Conservation (phyloP, 192 early-diverging fungal species). For the Backusella circina region DNA sequence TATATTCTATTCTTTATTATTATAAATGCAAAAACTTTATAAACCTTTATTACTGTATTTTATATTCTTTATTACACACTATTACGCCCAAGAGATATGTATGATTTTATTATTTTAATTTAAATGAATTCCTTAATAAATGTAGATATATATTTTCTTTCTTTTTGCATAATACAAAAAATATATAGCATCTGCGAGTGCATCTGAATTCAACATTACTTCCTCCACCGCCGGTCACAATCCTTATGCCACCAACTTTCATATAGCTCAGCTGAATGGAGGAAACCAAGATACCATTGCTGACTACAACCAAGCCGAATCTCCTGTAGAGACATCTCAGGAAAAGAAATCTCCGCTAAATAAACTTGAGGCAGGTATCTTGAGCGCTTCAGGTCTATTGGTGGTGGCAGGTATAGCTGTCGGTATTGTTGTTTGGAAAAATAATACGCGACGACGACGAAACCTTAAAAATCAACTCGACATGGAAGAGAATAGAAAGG, state of each 20-base stretch:
- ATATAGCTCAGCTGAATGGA: not conserved
- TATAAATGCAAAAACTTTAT: not conserved
- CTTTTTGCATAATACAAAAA: not conserved
- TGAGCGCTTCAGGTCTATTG: not conserved
- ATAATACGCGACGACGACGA: not conserved
- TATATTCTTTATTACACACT: not conserved
- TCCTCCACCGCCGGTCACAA: not conserved
- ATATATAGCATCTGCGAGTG: not conserved
- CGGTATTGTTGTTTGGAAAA: conserved; percentile 1
- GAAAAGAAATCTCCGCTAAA: not conserved
- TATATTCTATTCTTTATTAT: not conserved
- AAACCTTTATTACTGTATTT: conserved; percentile 4
- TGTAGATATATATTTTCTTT: not conserved
- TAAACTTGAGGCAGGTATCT: conserved; percentile 1
- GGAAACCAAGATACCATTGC: not conserved
- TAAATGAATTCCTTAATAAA: not conserved
- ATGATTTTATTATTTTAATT: not conserved
- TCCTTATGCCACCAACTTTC: too few species aligned
- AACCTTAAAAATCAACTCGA: not conserved
- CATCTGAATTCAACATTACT: not conserved
- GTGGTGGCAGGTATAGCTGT: conserved; percentile 6
- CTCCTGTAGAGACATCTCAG: not conserved
- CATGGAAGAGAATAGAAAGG: not conserved
- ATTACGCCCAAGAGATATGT: conserved; percentile 1
- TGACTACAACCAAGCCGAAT: not conserved